phyloP scores from a whole-genome alignment of 2,329 filamentous ascomycete species.

The Epichloe uncinata region DNA sequence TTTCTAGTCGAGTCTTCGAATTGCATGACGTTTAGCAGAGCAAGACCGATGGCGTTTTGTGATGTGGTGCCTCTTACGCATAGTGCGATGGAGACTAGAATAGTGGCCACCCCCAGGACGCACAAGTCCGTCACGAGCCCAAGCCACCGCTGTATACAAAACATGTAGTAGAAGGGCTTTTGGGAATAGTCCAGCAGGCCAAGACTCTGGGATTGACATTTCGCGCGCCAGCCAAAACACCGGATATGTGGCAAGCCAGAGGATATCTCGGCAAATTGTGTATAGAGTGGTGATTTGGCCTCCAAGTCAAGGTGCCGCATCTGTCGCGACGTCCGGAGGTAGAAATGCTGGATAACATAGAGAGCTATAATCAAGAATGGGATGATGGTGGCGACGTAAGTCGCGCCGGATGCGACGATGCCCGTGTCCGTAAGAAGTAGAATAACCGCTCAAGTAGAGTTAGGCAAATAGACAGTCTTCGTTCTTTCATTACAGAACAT shows the following conservation, averaged over 20 bases:
- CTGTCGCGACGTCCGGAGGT: constrained; percentile 39
- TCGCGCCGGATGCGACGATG: too few species aligned
- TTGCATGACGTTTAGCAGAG: constrained; percentile 5
- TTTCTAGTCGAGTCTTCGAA: constrained; percentile 8
- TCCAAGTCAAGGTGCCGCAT: constrained; percentile 41
- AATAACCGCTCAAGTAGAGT: too few species aligned
- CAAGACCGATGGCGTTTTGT: constrained; percentile 4
- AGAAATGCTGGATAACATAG: constrained; percentile 12
- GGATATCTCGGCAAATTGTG: constrained; percentile 23
- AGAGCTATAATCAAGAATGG: constrained; percentile 8
- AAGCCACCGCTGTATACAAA: constrained; percentile 33
- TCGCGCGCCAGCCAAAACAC: constrained; percentile 11
- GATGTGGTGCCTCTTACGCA: background rate
- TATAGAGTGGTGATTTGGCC: constrained; percentile 32
- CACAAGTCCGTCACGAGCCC: constrained; percentile 28
- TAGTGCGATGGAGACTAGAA: constrained; percentile 22
- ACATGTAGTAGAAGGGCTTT: constrained; percentile 23
- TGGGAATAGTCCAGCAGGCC: constrained; percentile 22
- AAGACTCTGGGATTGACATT: constrained; percentile 26
- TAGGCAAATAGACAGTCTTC: too few species aligned
- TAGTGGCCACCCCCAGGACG: constrained; percentile 11
- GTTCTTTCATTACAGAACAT: too few species aligned
- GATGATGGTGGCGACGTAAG: too few species aligned
- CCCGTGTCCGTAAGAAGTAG: too few species aligned
- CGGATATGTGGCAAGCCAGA: constrained; percentile 14